Evolutionary conservation across 164 flowering plant genomes (phyloP), one percentile per base, ranked within the genome.

Genomic region (Chimonanthus salicifolius): DNA sequence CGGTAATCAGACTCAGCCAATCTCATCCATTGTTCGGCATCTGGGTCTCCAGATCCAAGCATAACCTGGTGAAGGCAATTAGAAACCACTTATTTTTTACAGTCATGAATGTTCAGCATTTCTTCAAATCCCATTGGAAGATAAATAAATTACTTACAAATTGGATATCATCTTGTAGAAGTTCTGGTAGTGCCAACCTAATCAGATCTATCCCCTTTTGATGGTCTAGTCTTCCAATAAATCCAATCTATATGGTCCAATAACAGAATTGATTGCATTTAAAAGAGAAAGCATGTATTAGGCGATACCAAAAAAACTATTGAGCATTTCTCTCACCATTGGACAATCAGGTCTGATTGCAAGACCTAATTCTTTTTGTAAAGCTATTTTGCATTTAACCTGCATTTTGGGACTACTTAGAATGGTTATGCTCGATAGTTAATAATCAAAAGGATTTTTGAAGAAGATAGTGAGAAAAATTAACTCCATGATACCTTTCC

Each of bases 191-290:
- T 46, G 88, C 92, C 45, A 76, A 73, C 10, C 75, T 82, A 72
- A 94, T 88, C 64, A 92, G 71, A 83, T 94, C 99, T 49, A 89
- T 87, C 45, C 99, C 99, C 82, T 94, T 94, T 79, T 94, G 99
- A 76, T 84, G 87, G 82, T 94, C 99, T 75, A 94, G 78, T 83
- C 99, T 89, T 77, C 99, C 99, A 74, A 94, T 92, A 76, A 94
- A 94, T 63, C 98, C 98, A 82, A 94, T 85, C 99, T 92, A 76
- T 20, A 77, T 18, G 13, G 21, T 21, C 43, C 49, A 64, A 69
- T 44, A 67, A 54, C 62, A 75, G 71, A 54, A 54, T 54, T n/a
- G 8, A 54, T 54, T 54, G 13, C 4, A n/a, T 51, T n/a, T 11
- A 65, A 45, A 33, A 65, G 15, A 65, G 6, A n/a, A 65, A 43